Percentiles rank a stretch among this genome's conserved stretches.
Evolutionary conservation across 352 stramenopile species (phyloP).

Genomic region (Detonula confervacea): DNA sequence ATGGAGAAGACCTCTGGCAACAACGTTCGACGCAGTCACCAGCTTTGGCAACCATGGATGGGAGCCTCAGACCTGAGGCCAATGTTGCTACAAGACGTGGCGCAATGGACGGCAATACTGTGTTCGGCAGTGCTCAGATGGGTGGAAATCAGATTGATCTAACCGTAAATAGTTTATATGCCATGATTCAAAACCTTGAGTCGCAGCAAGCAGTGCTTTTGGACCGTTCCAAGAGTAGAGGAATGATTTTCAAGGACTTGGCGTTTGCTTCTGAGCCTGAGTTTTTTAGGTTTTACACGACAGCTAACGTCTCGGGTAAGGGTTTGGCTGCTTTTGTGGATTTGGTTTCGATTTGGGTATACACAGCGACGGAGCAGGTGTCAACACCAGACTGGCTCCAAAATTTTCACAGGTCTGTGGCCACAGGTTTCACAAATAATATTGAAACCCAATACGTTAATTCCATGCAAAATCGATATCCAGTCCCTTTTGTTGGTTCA

Average conservation of each 20-base stretch:
- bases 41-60: too few species aligned
- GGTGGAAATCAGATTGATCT: neutral
- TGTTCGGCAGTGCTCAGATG: neutral
- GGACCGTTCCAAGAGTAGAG: neutral
- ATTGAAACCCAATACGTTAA: neutral
- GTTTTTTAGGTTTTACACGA: neutral
- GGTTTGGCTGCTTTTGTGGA: constrained; percentile 1
- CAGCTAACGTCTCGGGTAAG: neutral
- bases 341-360: neutral
- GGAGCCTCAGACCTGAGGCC: too few species aligned
- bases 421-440: neutral
- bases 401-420: neutral
- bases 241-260: neutral
- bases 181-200: neutral
- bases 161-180: neutral
- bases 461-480: neutral
- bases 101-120: neutral
- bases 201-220: neutral
- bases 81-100: too few species aligned
- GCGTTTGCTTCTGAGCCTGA: constrained; percentile 1
- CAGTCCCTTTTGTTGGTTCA: neutral
- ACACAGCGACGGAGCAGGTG: neutral
- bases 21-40: too few species aligned
- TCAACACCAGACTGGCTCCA: neutral
- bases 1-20: too few species aligned